A percentile compares a stretch with the other conserved stretches of the same genome.
phyloP scores from a whole-genome alignment of 108 stramenopile species.

The Seminavis robusta region DNA sequence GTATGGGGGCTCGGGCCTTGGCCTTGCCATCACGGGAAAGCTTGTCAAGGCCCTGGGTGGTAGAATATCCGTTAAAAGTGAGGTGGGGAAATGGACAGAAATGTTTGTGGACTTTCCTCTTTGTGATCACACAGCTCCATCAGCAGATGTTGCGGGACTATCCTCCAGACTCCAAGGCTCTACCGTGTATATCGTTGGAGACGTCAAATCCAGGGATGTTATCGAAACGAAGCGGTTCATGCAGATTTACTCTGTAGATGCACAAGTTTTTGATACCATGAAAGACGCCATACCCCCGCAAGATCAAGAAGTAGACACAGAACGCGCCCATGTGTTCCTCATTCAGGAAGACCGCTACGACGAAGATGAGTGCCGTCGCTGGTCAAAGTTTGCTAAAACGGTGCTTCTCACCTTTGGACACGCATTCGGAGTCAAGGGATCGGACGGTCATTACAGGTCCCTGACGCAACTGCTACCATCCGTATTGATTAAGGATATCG shows the following conservation, averaged over 20 bases:
- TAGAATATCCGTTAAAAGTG: constrained; percentile 40
- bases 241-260: no score
- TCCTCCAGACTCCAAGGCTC: no score
- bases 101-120: constrained; percentile 46
- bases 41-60: constrained; percentile 49
- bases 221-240: no score
- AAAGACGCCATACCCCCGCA: no score
- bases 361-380: not conserved
- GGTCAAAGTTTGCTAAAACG: not conserved
- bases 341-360: constrained; percentile 23
- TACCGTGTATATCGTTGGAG: no score
- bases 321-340: constrained; percentile 12
- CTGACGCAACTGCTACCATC: constrained; percentile 13
- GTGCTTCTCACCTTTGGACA: constrained; percentile 17
- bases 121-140: not conserved
- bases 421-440: constrained; percentile 6
- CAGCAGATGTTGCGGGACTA: no score
- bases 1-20: constrained; percentile 36
- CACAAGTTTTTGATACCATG: no score
- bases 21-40: constrained; percentile 47
- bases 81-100: constrained; percentile 29
- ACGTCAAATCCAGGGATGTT: no score
- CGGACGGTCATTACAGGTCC: constrained; percentile 14
- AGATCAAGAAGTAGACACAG: no score
- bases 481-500: constrained; percentile 4